Conservation (phyloP, 1,139 yeast species). For the Geotrichum klebahnii region DNA sequence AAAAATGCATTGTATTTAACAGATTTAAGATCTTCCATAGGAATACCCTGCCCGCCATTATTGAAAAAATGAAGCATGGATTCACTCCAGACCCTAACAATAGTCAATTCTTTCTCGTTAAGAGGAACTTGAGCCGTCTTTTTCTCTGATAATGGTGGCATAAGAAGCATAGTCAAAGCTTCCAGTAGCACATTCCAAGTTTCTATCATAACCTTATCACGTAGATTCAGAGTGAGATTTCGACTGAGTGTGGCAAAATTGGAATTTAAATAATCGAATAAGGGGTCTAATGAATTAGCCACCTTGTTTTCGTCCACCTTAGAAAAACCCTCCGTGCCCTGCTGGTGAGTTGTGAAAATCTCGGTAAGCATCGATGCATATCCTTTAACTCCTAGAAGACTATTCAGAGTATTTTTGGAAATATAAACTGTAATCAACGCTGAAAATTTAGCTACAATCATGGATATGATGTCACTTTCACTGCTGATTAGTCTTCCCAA, state of each 20-base stretch:
- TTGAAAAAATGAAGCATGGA: conserved; percentile 69
- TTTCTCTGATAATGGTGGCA: conserved; percentile 65
- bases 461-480: conserved; percentile 58
- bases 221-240: conserved; percentile 53
- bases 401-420: conserved; percentile 39
- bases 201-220: conserved; percentile 65
- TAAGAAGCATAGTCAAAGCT: conserved; percentile 58
- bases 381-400: conserved; percentile 7
- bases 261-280: conserved; percentile 68
- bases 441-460: conserved; percentile 60
- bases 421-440: conserved; percentile 45
- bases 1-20: conserved; percentile 61
- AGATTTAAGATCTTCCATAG: conserved; percentile 59
- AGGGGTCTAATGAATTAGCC: conserved; percentile 67
- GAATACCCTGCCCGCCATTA: conserved; percentile 78
- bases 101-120: conserved; percentile 59
- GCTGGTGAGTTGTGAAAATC: background rate
- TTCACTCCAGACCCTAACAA: conserved; percentile 68
- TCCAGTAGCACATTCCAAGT: conserved; percentile 68
- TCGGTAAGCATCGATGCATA: background rate
- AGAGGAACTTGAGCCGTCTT: conserved; percentile 49
- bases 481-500: conserved; percentile 59
- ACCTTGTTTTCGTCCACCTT: conserved; percentile 43
- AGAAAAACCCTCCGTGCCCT: background rate
- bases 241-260: conserved; percentile 64